Evolutionary conservation across 805 yeast species (phyloP).

Genomic region (Vanderwaltozyma verrucispora): DNA sequence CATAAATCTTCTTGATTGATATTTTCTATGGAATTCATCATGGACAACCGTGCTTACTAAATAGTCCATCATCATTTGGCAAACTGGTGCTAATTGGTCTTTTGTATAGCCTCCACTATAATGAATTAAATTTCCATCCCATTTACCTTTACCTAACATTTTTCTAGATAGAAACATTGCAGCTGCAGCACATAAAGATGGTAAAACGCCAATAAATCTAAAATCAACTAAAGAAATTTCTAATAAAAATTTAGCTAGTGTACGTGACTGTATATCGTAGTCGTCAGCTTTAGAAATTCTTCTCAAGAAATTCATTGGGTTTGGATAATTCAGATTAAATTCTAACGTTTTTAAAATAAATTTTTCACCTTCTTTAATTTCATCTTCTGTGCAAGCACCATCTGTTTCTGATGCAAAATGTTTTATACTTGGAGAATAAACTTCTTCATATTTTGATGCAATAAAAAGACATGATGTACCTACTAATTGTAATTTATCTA

Average conservation of each 20-base stretch:
- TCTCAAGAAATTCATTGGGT: constrained; percentile 87
- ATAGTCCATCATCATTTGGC: constrained; percentile 67
- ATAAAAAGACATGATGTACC: constrained; percentile 82
- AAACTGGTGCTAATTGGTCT: constrained; percentile 59
- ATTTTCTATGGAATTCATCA: constrained; percentile 88
- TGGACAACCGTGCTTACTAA: constrained; percentile 72
- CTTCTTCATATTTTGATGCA: constrained; percentile 92
- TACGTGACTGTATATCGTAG: constrained; percentile 82
- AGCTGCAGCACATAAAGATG: constrained; percentile 79
- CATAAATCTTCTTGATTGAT: constrained; percentile 81
- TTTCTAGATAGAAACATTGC: constrained; percentile 80
- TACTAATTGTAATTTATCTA: constrained; percentile 71
- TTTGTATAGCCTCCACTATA: constrained; percentile 86
- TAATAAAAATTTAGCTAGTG: constrained; percentile 76
- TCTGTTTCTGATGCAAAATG: constrained; percentile 83
- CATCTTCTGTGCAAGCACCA: constrained; percentile 74
- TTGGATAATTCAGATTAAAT: constrained; percentile 77
- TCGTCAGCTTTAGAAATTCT: constrained; percentile 91
- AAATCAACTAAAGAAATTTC: constrained; percentile 79
- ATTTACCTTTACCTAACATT: constrained; percentile 58
- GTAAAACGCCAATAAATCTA: constrained; percentile 64
- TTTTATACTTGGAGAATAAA: constrained; percentile 75
- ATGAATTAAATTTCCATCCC: constrained; percentile 83
- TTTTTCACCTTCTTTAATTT: constrained; percentile 77
- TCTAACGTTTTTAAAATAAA: constrained; percentile 62